phyloP scores from a whole-genome alignment of 2,329 filamentous ascomycete species.

The Hypoxylon sp. region DNA sequence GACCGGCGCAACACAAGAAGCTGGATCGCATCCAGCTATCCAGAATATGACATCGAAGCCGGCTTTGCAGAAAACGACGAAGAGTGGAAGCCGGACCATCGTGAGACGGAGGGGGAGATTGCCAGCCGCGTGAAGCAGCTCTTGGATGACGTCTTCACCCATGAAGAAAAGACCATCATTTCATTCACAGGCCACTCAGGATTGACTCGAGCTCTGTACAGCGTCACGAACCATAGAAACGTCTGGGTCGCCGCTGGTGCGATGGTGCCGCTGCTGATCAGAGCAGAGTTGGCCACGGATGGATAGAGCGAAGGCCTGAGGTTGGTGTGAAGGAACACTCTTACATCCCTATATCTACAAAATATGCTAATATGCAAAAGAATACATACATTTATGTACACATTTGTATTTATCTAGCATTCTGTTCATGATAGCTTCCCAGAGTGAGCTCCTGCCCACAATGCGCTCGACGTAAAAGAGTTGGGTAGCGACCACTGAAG shows the following conservation, averaged over 20 bases:
- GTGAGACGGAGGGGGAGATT: conserved; percentile 60
- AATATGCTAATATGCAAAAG: too few relatives aligned
- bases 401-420: too few relatives aligned
- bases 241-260: conserved; percentile 60
- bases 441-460: too few relatives aligned
- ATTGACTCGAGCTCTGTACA: conserved; percentile 54
- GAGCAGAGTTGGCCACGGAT: conserved; percentile 43
- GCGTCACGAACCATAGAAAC: conserved; percentile 52
- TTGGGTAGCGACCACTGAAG: too few relatives aligned
- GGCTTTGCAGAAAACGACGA: conserved; percentile 64
- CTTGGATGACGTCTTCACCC: conserved; percentile 57
- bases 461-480: too few relatives aligned
- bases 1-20: conserved; percentile 60
- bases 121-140: conserved; percentile 51
- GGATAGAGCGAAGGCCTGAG: not conserved
- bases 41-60: conserved; percentile 59
- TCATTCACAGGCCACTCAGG: conserved; percentile 60
- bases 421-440: too few relatives aligned
- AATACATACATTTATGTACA: too few relatives aligned
- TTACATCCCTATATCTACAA: too few relatives aligned
- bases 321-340: too few relatives aligned
- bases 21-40: conserved; percentile 59
- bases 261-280: conserved; percentile 64
- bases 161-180: conserved; percentile 51
- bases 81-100: conserved; percentile 56